phyloP scores from a whole-genome alignment of 352 stramenopile genomes.

The Lagenidium sp. region DNA sequence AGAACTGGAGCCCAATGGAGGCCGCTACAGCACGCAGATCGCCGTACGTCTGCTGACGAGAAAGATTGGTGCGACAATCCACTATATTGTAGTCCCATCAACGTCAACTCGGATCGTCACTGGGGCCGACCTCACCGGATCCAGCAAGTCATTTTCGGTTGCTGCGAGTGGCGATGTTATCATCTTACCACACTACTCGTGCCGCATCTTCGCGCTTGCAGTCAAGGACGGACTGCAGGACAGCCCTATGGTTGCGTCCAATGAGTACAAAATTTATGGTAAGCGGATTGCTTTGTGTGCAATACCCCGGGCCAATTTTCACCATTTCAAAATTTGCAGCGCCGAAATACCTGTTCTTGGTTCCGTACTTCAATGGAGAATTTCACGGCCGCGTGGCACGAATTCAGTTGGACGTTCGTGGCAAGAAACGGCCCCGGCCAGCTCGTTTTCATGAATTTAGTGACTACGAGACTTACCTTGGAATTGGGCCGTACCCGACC shows the following conservation, averaged over 20 bases:
- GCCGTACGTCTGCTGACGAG: slow-evolving; percentile 38
- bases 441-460: slow-evolving; percentile 75
- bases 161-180: slow-evolving; percentile 35
- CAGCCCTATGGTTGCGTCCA: slow-evolving; percentile 39
- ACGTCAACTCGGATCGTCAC: slow-evolving; percentile 1
- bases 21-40: slow-evolving; percentile 44
- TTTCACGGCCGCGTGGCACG: slow-evolving; percentile 58
- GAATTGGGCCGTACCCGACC: slow-evolving; percentile 50
- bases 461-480: slow-evolving; percentile 53
- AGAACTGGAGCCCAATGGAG: slow-evolving; percentile 48
- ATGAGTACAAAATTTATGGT: slow-evolving; percentile 54
- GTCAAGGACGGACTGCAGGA: slow-evolving; percentile 52
- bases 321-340: too few relatives aligned
- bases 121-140: slow-evolving; percentile 17
- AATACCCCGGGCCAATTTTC: too few relatives aligned
- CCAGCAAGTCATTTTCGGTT: slow-evolving; percentile 14
- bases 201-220: slow-evolving; percentile 45
- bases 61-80: slow-evolving; percentile 45
- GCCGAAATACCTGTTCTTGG: slow-evolving; percentile 60
- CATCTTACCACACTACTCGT: slow-evolving; percentile 42
- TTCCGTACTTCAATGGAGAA: slow-evolving; percentile 57
- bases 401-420: slow-evolving; percentile 61
- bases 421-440: slow-evolving; percentile 63
- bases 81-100: slow-evolving; percentile 36
- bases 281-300: not conserved